Conservation (phyloP, 441 rosid genomes). For the Populus trichocarpa region DNA sequence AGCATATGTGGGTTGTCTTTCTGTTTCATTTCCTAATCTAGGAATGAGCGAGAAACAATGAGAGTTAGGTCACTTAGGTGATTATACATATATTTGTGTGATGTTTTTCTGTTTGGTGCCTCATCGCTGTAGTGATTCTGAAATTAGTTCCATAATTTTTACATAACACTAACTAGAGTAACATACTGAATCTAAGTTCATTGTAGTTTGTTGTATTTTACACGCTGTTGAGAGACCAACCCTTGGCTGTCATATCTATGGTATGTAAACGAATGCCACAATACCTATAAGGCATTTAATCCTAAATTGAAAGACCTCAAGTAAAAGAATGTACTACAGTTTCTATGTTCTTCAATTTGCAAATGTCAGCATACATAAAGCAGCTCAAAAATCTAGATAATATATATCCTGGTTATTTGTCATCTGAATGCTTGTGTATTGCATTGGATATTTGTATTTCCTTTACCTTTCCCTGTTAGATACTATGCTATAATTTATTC, state of each 20-base stretch:
- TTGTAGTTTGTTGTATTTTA: background rate
- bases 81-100: background rate
- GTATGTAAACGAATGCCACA: background rate
- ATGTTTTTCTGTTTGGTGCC: background rate
- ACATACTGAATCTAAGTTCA: background rate
- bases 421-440: background rate
- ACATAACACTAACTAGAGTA: background rate
- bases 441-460: background rate
- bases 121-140: background rate
- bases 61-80: background rate
- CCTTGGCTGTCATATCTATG: background rate
- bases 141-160: background rate
- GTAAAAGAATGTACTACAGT: background rate
- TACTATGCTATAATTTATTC: background rate
- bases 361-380: background rate
- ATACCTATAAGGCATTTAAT: background rate
- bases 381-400: background rate
- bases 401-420: background rate
- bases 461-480: background rate
- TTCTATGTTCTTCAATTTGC: background rate
- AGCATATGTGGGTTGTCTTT: background rate
- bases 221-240: background rate
- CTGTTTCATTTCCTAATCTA: too few relatives aligned
- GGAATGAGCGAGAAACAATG: background rate
- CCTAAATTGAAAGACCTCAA: background rate